These are phyloP conservation scores for Pythium periplocum DNA, from an alignment of 352 stramenopile species.

Conservation along the genomic window DNA sequence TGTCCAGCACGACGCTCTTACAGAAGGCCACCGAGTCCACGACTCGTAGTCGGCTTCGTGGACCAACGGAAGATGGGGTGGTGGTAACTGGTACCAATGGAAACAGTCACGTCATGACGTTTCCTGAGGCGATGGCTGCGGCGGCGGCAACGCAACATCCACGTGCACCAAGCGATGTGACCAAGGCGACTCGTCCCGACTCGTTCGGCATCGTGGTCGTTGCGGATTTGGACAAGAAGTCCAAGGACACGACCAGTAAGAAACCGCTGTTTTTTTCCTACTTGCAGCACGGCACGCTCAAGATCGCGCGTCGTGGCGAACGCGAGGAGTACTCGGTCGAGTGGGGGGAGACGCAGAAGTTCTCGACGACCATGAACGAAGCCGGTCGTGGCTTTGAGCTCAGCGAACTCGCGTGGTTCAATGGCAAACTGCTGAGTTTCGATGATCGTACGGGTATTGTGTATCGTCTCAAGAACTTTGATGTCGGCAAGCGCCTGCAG, in stretches of 20 bases:
- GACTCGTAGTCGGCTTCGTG: conserved; percentile 1
- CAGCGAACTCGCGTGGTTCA: conserved; percentile 89
- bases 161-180: conserved; percentile 5
- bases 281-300: conserved; percentile 89
- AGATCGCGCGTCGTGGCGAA: conserved; percentile 36
- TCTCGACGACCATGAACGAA: conserved; percentile 89
- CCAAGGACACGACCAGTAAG: conserved; percentile 73
- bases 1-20: conserved; percentile 44
- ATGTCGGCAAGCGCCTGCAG: conserved; percentile 60
- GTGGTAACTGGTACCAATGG: conserved; percentile 10
- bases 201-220: conserved; percentile 89
- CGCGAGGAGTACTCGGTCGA: conserved; percentile 50
- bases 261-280: conserved; percentile 91
- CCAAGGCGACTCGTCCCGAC: conserved; percentile 28
- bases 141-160: conserved; percentile 5
- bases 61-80: conserved; percentile 1
- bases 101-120: conserved; percentile 16
- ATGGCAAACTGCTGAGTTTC: conserved; percentile 91
- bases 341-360: conserved; percentile 67
- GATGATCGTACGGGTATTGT: conserved; percentile 98
- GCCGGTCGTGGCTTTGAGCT: conserved; percentile 95
- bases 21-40: conserved; percentile 6
- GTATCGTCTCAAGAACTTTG: conserved; percentile 94
- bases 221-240: conserved; percentile 96
- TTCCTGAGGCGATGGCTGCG: conserved; percentile 5